Conservation (phyloP, 2,329 filamentous ascomycete genomes). For the Akanthomyces dipterigenus region DNA sequence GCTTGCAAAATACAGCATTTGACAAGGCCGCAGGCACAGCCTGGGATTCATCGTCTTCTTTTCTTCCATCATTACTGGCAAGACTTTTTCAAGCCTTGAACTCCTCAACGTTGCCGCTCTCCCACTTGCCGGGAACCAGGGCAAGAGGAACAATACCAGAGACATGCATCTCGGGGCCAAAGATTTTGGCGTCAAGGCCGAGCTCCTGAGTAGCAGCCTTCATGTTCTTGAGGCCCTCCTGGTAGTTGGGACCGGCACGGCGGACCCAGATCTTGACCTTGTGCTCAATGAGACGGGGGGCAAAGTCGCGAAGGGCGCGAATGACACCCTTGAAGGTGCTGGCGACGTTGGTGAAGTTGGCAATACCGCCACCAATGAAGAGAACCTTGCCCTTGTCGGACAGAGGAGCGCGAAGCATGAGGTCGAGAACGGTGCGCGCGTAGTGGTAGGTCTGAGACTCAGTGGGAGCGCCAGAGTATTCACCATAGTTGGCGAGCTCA, state of each 20-base stretch:
- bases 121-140: constrained; percentile 60
- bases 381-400: constrained; percentile 92
- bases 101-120: constrained; percentile 54
- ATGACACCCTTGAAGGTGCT: constrained; percentile 99
- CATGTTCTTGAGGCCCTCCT: constrained; percentile 99
- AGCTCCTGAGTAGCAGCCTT: constrained; percentile 93
- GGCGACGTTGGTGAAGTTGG: constrained; percentile 99
- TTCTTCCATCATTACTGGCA: not conserved
- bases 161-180: constrained; percentile 84
- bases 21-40: constrained; percentile 13
- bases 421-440: constrained; percentile 89
- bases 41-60: not conserved
- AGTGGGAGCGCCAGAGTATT: constrained; percentile 97
- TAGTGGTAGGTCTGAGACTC: constrained; percentile 99
- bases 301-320: constrained; percentile 84
- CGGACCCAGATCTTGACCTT: constrained; percentile 97
- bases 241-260: constrained; percentile 89
- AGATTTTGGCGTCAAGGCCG: constrained; percentile 63
- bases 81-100: constrained; percentile 46
- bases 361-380: constrained; percentile 99
- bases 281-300: constrained; percentile 83
- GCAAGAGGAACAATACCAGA: constrained; percentile 94
- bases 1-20: constrained; percentile 29
- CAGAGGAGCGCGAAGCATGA: constrained; percentile 88
- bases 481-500: constrained; percentile 98